phyloP scores from a whole-genome alignment of 371 early-diverging fungal species.

The Mortierella sp. region DNA sequence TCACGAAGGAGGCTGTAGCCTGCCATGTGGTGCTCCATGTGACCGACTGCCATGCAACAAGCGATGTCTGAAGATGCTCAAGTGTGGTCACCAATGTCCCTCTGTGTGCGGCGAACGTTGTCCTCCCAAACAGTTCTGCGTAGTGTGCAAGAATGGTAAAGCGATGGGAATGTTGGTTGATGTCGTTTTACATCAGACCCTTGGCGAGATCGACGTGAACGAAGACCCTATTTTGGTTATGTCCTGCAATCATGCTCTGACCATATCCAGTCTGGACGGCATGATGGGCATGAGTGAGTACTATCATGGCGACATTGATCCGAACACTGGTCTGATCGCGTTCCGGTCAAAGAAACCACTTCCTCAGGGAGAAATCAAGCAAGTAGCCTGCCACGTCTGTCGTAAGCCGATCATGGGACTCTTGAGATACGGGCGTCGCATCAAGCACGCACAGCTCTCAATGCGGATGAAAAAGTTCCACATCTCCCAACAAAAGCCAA shows the following conservation, averaged over 20 bases:
- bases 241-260: conserved; percentile 59
- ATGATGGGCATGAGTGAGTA: conserved; percentile 53
- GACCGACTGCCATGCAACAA: conserved; percentile 63
- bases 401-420: conserved; percentile 37
- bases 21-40: conserved; percentile 68
- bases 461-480: conserved; percentile 23
- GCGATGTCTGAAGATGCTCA: conserved; percentile 56
- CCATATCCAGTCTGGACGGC: conserved; percentile 59
- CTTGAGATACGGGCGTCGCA: conserved; percentile 39
- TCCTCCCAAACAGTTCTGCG: conserved; percentile 55
- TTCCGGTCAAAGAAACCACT: conserved; percentile 19
- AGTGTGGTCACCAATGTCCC: conserved; percentile 65
- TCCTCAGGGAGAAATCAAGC: conserved; percentile 17
- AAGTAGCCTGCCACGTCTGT: conserved; percentile 29
- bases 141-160: conserved; percentile 34
- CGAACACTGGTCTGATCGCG: not conserved
- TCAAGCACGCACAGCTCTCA: conserved; percentile 23
- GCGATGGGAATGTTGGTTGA: conserved; percentile 52
- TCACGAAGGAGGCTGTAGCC: conserved; percentile 57
- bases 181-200: conserved; percentile 44
- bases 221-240: conserved; percentile 58
- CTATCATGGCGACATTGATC: conserved; percentile 26
- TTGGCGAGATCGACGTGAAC: conserved; percentile 55
- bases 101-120: conserved; percentile 67
- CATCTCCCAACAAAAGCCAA: not conserved